Base-by-base conservation (phyloP, 257 asterid species). In the Handroanthus guayacan region DNA sequence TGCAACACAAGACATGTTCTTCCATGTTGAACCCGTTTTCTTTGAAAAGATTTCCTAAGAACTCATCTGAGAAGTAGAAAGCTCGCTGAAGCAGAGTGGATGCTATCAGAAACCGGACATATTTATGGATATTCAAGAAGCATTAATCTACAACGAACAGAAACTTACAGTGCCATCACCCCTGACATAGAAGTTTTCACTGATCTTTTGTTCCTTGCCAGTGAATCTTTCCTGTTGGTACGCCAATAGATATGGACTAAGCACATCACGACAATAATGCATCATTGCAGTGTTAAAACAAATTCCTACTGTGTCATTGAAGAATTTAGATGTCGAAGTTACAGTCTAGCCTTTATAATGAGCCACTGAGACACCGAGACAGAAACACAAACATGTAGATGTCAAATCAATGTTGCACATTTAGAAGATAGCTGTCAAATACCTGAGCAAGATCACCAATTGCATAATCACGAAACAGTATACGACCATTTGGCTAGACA, bases 391-490 rank as follows among this genome's bases (percentile, higher is more conserved):
- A 71, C 66, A n/a, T 50, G 57, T 34, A 57, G 34, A 50, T 39
- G n/a, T 50, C 39, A 58, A 54, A 50, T 39, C 56, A 37, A 63
- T 37, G 11, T 11, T 62, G 5, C 41, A 66, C 48, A 20, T 25
- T 51, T 60, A 50, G 60, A 56, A 78, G 37, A 45, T 17, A 8
- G 51, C 47, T 9, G 9, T 11, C 36, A 34, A 18, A 44, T 48
- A 95, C 99, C 99, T 95, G 97, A 82, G 99, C 98, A 80, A 95
- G 98, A 83, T 95, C 99, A 39, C 99, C 98, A 63, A 84, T 88
- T 69, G 99, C 99, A 89, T 95, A 95, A 83, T 95, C 99, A 62
- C 98, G 98, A 86, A 95, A 92, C 62, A 93, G 57, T 69, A 95
- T 82, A 79, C 79, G 85, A 16, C 98, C 99, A 86, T 83, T 83